These are phyloP conservation scores for Blakeslea trispora DNA, from an alignment of 371 early-diverging fungal species.

Conservation along the genomic window DNA sequence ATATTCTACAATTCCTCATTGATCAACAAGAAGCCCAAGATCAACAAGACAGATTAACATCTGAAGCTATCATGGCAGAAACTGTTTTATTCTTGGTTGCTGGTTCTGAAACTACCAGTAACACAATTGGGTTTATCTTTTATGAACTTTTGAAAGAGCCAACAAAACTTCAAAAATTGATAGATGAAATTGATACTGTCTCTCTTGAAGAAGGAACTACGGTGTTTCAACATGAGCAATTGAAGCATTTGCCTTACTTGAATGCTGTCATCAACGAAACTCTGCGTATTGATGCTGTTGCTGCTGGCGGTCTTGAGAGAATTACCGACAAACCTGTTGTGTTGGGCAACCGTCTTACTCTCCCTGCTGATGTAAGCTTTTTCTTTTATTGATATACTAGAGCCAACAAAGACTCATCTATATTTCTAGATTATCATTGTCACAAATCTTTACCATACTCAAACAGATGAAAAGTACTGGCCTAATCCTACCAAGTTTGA, in stretches of 20 bases:
- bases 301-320: conserved; percentile 25
- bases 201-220: conserved; percentile 10
- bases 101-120: conserved; percentile 45
- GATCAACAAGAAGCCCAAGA: conserved; percentile 27
- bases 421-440: conserved; percentile 15
- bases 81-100: conserved; percentile 41
- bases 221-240: conserved; percentile 31
- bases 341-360: not conserved
- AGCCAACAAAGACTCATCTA: not conserved
- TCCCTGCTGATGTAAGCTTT: conserved; percentile 35
- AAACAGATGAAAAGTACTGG: conserved; percentile 31
- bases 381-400: no score
- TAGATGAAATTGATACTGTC: conserved; percentile 33
- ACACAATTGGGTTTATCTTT: conserved; percentile 37
- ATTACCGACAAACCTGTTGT: conserved; percentile 18
- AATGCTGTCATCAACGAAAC: conserved; percentile 44
- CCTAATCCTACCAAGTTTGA: conserved; percentile 23
- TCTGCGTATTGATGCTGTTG: conserved; percentile 34
- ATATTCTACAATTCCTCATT: conserved; percentile 44
- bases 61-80: conserved; percentile 36
- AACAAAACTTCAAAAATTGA: conserved; percentile 22
- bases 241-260: conserved; percentile 37
- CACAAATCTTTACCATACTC: conserved; percentile 18
- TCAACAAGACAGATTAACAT: conserved; percentile 30
- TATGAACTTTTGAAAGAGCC: conserved; percentile 35